Base-by-base conservation (phyloP, 164 flowering plant species). In the Vitis amurensis region DNA sequence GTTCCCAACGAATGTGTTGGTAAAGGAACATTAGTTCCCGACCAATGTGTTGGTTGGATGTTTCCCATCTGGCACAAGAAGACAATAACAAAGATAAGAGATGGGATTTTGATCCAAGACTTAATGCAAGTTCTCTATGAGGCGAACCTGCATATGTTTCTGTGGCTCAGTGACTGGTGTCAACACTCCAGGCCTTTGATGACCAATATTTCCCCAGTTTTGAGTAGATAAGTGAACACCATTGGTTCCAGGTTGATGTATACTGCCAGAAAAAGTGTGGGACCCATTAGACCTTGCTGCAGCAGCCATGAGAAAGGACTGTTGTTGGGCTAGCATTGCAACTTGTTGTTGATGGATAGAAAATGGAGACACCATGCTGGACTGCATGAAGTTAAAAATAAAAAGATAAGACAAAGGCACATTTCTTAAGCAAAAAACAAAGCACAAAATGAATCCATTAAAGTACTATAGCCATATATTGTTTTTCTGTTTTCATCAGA, bases 341-440 rank as follows among this genome's bases (percentile, higher is more conserved):
- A 67, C 64, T 57, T 79, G 79, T 61, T 79, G 74, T 55, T 76
- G 79, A 70, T 72, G 70, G 55, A 68, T 60, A 2, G 73, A 64
- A 71, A 73, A 75, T 47, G 82, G 79, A 64, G 82, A 79, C 47
- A 61, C 68, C 79, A 76, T 79, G 10, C 68, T 60, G 14, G 82
- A 53, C 82, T 79, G 75, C 70, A 64, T 3, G 69, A 66, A 71
- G n/a, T 61, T 37, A 47, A 65, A 11, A 59, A n/a, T 14, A 15
- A 19, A 14, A 15, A 37, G 59, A 8, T 59, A 59, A 68, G 64
- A 17, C 14, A 23, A 48, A 44, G 2, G 44, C 37, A 44, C 48
- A 47, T 8, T 47, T 65, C 44, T 3, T 37, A 37, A 23, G 44
- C 44, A 37, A 37, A 37, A 17, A 57, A 14, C 23, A 57, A 19